Evolutionary conservation across 495 filamentous ascomycete species (phyloP).

Genomic region (Penicillium longicatenatum): DNA sequence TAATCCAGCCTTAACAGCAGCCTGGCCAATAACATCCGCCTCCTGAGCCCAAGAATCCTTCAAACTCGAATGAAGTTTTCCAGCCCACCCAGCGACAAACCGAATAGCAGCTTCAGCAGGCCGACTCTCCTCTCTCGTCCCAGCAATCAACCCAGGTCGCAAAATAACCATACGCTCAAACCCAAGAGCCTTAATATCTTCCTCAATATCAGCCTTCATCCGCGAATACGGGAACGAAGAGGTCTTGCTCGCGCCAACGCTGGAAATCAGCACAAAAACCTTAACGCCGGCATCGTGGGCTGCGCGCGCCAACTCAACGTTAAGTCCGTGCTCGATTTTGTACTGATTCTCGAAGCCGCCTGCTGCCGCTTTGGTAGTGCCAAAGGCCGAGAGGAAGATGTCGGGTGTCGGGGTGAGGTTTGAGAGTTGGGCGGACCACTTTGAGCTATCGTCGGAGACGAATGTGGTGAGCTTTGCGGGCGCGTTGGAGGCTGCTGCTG

Average conservation of each 20-base stretch:
- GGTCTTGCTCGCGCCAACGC: constrained; percentile 48
- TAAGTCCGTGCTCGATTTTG: constrained; percentile 75
- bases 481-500: constrained; percentile 29
- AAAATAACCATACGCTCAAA: constrained; percentile 77
- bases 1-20: constrained; percentile 60
- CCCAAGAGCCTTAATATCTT: constrained; percentile 65
- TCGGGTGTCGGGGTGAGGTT: constrained; percentile 56
- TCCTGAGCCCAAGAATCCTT: constrained; percentile 76
- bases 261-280: constrained; percentile 70
- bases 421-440: constrained; percentile 59
- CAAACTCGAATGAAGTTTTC: constrained; percentile 54
- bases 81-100: constrained; percentile 50
- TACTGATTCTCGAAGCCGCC: constrained; percentile 73
- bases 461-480: constrained; percentile 46
- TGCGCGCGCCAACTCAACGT: constrained; percentile 66
- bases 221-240: constrained; percentile 57
- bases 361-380: constrained; percentile 64
- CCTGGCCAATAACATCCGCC: constrained; percentile 69
- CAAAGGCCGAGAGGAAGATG: constrained; percentile 66
- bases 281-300: constrained; percentile 64
- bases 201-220: constrained; percentile 84
- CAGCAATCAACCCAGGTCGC: constrained; percentile 74
- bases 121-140: constrained; percentile 61
- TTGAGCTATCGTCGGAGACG: constrained; percentile 45
- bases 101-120: constrained; percentile 48